A percentile compares a stretch with the other conserved stretches of the same genome.
Conservation (phyloP, 768 basidiomycete species). For the Saitozyma sp. region DNA sequence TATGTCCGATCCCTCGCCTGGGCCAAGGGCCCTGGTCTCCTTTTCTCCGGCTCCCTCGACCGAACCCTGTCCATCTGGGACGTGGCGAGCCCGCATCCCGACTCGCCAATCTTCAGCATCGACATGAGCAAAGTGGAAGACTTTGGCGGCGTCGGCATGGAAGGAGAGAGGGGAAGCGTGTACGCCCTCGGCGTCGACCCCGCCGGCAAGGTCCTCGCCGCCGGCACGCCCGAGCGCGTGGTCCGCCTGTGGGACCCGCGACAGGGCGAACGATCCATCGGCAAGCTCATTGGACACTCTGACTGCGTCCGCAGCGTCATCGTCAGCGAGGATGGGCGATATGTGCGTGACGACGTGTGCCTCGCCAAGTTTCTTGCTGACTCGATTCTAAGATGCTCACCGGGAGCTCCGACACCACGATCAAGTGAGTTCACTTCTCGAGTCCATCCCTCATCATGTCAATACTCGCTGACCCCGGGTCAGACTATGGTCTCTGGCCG, state of each 20-base stretch:
- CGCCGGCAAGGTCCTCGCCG: constrained; percentile 75
- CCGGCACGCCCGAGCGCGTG: constrained; percentile 88
- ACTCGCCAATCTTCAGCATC: constrained; percentile 46
- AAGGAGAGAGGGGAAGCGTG: constrained; percentile 47
- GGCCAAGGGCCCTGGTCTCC: constrained; percentile 38
- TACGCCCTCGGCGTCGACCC: constrained; percentile 60
- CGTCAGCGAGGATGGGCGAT: constrained; percentile 84
- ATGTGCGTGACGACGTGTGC: constrained; percentile 60
- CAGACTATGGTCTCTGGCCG: constrained; percentile 89
- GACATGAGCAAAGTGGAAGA: constrained; percentile 40
- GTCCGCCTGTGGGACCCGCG: constrained; percentile 92
- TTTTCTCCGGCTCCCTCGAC: constrained; percentile 77
- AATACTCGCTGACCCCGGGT: constrained; percentile 49
- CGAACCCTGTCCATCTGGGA: constrained; percentile 95
- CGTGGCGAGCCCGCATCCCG: constrained; percentile 54
- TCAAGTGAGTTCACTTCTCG: constrained; percentile 37
- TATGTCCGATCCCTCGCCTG: constrained; percentile 48
- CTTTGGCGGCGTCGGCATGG: constrained; percentile 36
- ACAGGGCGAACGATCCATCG: constrained; percentile 68
- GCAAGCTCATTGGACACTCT: constrained; percentile 91
- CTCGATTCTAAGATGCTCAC: constrained; percentile 44
- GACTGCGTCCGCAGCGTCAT: constrained; percentile 92
- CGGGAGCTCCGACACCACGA: constrained; percentile 53
- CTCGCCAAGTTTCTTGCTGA: neutral
- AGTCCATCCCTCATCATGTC: neutral